Conservation (phyloP, 495 filamentous ascomycete species). For the Lepidopterella palustris region DNA sequence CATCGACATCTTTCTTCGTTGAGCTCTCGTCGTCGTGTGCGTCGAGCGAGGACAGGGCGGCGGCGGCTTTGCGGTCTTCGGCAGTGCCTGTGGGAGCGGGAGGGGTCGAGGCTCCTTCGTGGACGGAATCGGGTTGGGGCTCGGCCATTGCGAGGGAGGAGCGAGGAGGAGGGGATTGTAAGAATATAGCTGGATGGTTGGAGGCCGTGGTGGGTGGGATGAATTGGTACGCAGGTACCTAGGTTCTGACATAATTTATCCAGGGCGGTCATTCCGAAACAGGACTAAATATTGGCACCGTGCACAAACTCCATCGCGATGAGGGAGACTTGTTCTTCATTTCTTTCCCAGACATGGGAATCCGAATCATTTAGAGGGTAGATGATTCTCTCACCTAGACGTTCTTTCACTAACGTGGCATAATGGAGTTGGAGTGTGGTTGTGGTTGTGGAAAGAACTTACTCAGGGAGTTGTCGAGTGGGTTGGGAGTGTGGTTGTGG, state of each 20-base stretch:
- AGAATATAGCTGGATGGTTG: not conserved
- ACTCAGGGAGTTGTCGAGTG: too few species aligned
- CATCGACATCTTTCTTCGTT: conserved; percentile 57
- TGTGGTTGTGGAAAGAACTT: too few species aligned
- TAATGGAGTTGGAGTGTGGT: too few species aligned
- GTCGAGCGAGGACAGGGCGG: conserved; percentile 65
- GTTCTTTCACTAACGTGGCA: too few species aligned
- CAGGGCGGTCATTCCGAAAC: not conserved
- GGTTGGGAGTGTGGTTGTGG: too few species aligned
- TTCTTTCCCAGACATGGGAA: too few species aligned
- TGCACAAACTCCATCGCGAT: too few species aligned
- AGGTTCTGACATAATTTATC: not conserved
- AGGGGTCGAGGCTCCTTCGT: conserved; percentile 50
- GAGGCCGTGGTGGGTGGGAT: not conserved
- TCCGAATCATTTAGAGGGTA: too few species aligned
- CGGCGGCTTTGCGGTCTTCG: conserved; percentile 87
- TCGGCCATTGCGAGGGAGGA: conserved; percentile 47
- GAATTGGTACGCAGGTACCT: not conserved
- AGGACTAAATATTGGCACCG: not conserved
- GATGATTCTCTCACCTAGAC: too few species aligned
- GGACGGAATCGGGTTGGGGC: conserved; percentile 49
- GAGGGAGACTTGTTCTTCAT: too few species aligned
- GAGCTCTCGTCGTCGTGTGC: conserved; percentile 46
- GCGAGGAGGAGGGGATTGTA: not conserved
- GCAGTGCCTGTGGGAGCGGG: conserved; percentile 58